Base-by-base conservation (phyloP, 2,329 filamentous ascomycete species). In the Polytolypa hystricis region DNA sequence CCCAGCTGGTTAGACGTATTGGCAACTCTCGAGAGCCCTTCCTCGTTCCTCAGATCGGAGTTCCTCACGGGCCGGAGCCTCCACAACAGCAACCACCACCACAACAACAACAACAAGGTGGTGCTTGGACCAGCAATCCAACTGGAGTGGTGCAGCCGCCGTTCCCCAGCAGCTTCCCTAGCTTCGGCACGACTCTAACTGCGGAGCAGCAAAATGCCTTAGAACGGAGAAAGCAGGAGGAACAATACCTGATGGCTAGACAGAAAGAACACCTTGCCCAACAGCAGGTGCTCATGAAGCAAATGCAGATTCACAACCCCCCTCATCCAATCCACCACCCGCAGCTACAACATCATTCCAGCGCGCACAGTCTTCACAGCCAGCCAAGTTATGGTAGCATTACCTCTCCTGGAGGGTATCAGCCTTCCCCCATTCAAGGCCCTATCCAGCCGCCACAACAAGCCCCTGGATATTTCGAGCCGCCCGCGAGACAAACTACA, bases 151-250 rank as follows among this genome's bases (percentile, higher is more conserved):
- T 84, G 25, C 77, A 89, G 38, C 91, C 91, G 39, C 93, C 91
- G 4, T 84, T 98, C 50, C 85, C 89, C 5, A 84, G 79, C 37
- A 86, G 86, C 35, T 96, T 98, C 59, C 93, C 91, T 0, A 93
- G 84, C 55, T 98, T 96, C 56, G 91, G 91, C 4, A 86, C 91
- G 5, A 98, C 93, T 1, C 67, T 98, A 48, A 98, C 93, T 6
- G 91, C 91, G 0, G 89, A 96, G 53, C 91, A 98, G 60, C 91
- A 98, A 57, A 98, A 98, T 62, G 93, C 93, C 26, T 68, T 98
- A 2, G 91, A 98, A 64, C 77, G 91, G 37, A 74, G 91, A 35
- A 98, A 98, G 66, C 91, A 98, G 58, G 91, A 98, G 60, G 93
- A 98, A 54, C 91, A 98, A 57, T 94, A 91, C 56, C 70, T 93